Evolutionary conservation across 2,329 filamentous ascomycete genomes (phyloP).

Genomic region (Botryotinia calthae): DNA sequence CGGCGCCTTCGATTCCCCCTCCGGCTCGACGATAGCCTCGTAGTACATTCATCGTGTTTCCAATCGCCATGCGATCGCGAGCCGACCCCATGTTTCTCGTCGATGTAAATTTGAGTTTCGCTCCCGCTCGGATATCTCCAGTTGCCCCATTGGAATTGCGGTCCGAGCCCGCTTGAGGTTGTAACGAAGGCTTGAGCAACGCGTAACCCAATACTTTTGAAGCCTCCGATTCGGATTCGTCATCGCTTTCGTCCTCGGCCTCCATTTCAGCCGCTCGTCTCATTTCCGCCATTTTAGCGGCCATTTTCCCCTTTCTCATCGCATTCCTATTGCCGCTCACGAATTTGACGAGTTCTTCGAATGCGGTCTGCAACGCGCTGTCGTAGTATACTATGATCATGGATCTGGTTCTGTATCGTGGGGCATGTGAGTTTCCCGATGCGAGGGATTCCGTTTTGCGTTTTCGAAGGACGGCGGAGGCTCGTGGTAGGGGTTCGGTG

Average conservation of each 20-base stretch:
- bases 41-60: constrained; percentile 29
- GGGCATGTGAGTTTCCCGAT: constrained; percentile 33
- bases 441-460: constrained; percentile 38
- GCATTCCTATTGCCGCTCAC: constrained; percentile 78
- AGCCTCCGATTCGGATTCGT: constrained; percentile 32
- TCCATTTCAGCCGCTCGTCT: constrained; percentile 59
- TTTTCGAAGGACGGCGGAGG: constrained; percentile 32
- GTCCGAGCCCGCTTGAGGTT: constrained; percentile 9
- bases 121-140: constrained; percentile 32
- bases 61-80: constrained; percentile 28
- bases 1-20: constrained; percentile 24
- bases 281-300: constrained; percentile 68
- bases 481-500: constrained; percentile 22
- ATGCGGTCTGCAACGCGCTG: constrained; percentile 76
- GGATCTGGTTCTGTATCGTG: constrained; percentile 62
- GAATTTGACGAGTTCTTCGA: constrained; percentile 79
- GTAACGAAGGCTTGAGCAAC: not conserved
- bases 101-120: constrained; percentile 42
- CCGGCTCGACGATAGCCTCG: constrained; percentile 30
- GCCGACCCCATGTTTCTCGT: constrained; percentile 42
- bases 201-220: constrained; percentile 9
- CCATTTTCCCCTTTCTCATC: constrained; percentile 85
- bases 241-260: constrained; percentile 45
- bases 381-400: constrained; percentile 93
- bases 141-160: constrained; percentile 31